Evolutionary conservation across 352 stramenopile genomes (phyloP), one percentile per base, ranked within the genome.

Genomic region (Pseudoperonospora humuli): DNA sequence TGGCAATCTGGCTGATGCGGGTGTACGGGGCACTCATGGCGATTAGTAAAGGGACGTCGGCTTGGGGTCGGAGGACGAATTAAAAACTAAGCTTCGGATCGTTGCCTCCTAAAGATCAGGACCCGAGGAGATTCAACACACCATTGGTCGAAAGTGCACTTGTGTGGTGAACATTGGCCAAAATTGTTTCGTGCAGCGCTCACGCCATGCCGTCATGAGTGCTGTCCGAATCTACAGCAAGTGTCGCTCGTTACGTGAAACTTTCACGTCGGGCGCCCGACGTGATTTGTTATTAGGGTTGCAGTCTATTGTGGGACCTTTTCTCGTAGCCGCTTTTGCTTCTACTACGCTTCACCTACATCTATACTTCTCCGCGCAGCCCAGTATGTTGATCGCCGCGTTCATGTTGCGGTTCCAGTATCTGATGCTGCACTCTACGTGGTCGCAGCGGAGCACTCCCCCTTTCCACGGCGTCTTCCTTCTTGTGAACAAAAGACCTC

Each of bases 1-100:
- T 67, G 51, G 70, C 65, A 52, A 92, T 72, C 40, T 88, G 72
- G 59, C 61, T 72, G 59, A 92, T 82, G 44, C 79, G 79, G 42
- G 41, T 28, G 54, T 77, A 67, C 43, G 71, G 69, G 47, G 69
- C 57, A 62, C 71, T 85, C 73, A 86, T 88, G 18, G 14, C 47
- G 31, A 35, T 7, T 29, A 14, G 15, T 24, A 17, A 18, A 15
- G 15, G 3, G 15, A 15, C 7, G 21, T 31, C 35, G 39, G 38
- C 64, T 72, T 31, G 3, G 57, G 34, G 58, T 54, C 31, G 39
- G 45, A 51, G 49, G 58, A 61, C 54, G 45, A 74, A 78, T 72
- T 72, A 52, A 31, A 37, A 72, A 76, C 50, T 76, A 74, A 68
- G 23, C 35, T 26, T n/a, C n/a, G n/a, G n/a, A n/a, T n/a, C n/a